These are phyloP conservation scores for Saturnispora sanitii DNA, from an alignment of 805 yeast species.

Conservation along the genomic window DNA sequence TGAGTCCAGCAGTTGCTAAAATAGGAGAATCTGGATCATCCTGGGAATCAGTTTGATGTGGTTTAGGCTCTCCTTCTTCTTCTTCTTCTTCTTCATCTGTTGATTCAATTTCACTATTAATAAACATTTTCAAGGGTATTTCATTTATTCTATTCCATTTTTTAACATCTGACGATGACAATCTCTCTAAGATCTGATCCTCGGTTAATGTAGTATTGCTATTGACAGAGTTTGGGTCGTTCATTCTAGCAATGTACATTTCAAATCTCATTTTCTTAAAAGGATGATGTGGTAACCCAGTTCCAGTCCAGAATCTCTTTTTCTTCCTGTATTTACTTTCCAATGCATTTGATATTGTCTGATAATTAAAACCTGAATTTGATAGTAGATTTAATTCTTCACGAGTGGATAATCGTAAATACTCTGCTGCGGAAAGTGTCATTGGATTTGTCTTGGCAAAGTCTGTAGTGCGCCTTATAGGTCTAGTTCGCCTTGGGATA, in stretches of 20 bases:
- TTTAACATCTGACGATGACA: background rate
- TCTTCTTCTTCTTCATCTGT: background rate
- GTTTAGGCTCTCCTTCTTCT: background rate
- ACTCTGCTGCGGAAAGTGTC: constrained; percentile 27
- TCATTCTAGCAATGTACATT: constrained; percentile 9
- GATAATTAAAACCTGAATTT: constrained; percentile 17
- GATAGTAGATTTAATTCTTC: constrained; percentile 20
- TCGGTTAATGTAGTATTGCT: constrained; percentile 2
- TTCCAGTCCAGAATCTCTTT: constrained; percentile 16
- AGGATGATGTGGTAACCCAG: constrained; percentile 21
- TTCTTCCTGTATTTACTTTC: constrained; percentile 24
- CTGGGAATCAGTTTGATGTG: no score
- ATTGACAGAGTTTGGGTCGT: constrained; percentile 1
- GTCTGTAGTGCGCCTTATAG: constrained; percentile 18
- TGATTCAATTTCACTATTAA: background rate
- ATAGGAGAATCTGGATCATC: no score
- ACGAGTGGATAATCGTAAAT: constrained; percentile 21
- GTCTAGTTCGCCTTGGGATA: background rate
- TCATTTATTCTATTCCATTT: background rate
- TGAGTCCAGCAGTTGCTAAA: no score
- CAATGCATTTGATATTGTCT: constrained; percentile 21
- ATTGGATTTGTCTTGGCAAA: constrained; percentile 28
- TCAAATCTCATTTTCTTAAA: constrained; percentile 24
- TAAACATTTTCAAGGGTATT: background rate
- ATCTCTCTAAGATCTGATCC: constrained; percentile 2